Base-by-base conservation (phyloP, 2,329 filamentous ascomycete genomes). In the Tolypocladium tropicale region DNA sequence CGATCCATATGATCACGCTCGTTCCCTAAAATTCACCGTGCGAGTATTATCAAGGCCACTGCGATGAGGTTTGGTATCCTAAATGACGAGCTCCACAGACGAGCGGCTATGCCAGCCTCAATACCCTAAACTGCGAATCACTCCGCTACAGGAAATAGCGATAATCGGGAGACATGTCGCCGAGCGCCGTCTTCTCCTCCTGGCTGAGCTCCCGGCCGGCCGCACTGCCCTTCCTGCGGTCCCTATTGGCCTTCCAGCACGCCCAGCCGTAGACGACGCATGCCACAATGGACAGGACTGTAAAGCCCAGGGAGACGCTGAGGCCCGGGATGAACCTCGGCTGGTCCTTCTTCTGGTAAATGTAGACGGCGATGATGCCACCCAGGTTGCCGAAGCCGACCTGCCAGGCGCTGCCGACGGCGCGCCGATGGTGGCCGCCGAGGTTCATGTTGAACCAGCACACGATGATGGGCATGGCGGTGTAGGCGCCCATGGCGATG, bases 391-490 rank as follows among this genome's bases (percentile, higher is more conserved):
- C 88, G 61, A 91, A 90, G 0, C 85, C 86, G 48, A 92, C 77
- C 68, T 91, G 88, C 85, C 86, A 91, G 1, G 86, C 88, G 10
- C 82, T 82, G 14, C 88, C 88, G 18, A 91, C 81, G 10, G 84
- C 78, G 48, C 88, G 78, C 3, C 87, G 79, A 56, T 85, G 85
- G 66, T 91, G 88, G 0, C 87, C 88, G 2, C 83, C 83, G 1
- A 90, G 74, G 63, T 91, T 92, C 82, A 90, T 90, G 63, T 86
- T 86, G 70, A 87, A 91, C 88, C 88, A 92, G 68, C 87, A 91
- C 9, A 91, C 81, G 48, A 91, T 83, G 33, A 96, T 85, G 0
- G 93, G 91, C 87, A 96, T 92, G n/a, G 91, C 89, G 1, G 84
- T 85, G 72, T 95, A 96, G 0, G 82, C 80, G 53, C 90, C 90